Base-by-base conservation (phyloP, 805 yeast genomes). In the Torulaspora gathmanii region DNA sequence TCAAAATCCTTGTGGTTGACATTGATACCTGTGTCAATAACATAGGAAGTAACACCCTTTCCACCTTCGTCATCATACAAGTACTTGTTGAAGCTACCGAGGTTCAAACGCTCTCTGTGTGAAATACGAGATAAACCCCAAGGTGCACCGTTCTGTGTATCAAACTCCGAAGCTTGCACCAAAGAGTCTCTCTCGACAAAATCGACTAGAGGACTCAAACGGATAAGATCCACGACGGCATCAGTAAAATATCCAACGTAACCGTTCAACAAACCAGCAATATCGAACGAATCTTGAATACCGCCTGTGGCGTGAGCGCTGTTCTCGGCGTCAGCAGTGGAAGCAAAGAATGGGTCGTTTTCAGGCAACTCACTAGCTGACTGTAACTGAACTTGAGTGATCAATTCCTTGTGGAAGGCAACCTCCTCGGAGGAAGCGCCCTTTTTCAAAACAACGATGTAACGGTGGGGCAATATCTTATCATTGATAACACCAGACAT, bases 51-150 rank as follows among this genome's bases (percentile, higher is more conserved):
- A 48, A 85, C 93, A 62, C 89, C 93, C 56, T 81, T 74, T 61
- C 95, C 95, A 38, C 82, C 93, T 39, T 78, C 77, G 51, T 74
- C 73, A 53, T 84, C 87, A 64, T 77, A 86, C 46, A 82, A 60
- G 66, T 87, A 87, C 64, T 82, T 82, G 69, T 80, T 82, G 70
- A 81, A 82, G 42, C 82, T 75, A 47, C 82, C 82, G 51, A 84
- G 73, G 52, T 80, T 78, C 60, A 83, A 73, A 13, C 82, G 74
- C 46, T 80, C 78, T 68, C 90, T 78, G 70, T 88, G 95, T 20
- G 95, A 85, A 49, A 89, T 79, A 73, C 96, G 79, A 20, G 95
- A 86, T 52, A 89, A 76, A 58, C 96, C 96, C 96, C 96, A 89
- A 37, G 96, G 95, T 23, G 95, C 90, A 51, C 89, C 89, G 53